Base-by-base conservation (phyloP, 805 yeast genomes). In the Ogataea ramenticola region DNA sequence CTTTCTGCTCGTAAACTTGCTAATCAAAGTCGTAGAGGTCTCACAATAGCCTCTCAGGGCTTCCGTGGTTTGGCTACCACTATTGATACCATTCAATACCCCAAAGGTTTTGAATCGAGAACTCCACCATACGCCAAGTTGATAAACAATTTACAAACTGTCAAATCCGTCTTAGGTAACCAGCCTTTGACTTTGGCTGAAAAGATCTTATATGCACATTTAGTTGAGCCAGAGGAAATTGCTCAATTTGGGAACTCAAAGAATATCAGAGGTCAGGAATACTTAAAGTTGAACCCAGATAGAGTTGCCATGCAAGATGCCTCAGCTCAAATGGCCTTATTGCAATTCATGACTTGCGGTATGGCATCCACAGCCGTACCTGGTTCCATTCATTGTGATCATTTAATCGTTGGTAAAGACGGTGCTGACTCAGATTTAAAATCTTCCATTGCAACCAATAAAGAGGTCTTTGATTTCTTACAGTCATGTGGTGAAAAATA, bases 261-360 rank as follows among this genome's bases (percentile, higher is more conserved):
- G 39, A 57, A 58, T 35, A 74, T 75, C 60, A 83, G 98, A 66
- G 97, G 98, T 63, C 77, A 80, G 46, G 83, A 93, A 41, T 91
- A 91, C 72, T 77, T 90, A 68, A 91, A 91, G 71, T 77, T 91
- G 64, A 83, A 95, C 71, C 98, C 98, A 44, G 98, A 90, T 68
- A 81, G 98, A 68, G 97, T 91, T 49, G 97, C 97, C 41, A 89
- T 96, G 85, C 98, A 90, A 75, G 98, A 90, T 74, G 98, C 98
- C 46, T 88, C 96, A 46, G 97, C 97, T 46, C 98, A 90, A 74
- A 90, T 90, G 98, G 96, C 97, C 45, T 78, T 90, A 56, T 74
- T 90, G 61, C 98, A 90, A 74, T 90, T 90, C 68, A 89, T 89
- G 95, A 85, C 96, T 49, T 95, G 96, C 56, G 96, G 95, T 60